Evolutionary conservation across 305 asterid species (phyloP), one percentile per base, ranked within the genome.

Genomic region (Plantago coronopus): DNA sequence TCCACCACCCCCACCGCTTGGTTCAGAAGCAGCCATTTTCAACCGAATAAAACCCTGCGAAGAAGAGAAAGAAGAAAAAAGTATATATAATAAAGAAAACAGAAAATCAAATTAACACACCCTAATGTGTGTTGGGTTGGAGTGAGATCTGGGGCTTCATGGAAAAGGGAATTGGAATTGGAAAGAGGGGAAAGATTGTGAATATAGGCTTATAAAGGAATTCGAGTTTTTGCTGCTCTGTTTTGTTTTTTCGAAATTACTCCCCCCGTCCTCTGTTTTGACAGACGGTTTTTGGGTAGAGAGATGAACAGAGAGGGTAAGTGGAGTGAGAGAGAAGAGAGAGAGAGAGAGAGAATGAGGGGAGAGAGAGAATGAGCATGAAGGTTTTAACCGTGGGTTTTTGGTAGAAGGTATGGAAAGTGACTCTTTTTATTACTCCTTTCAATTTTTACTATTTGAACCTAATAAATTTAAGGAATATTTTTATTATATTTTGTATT

Each of bases 21-120:
- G 78, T 69, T 77, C 88, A n/a, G 80, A 84, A 59, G 87, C 95
- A 34, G 40, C 98, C 88, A 85, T 78, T n/a, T 12, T 11, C 11
- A 17, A 59, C 2, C 17, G 12, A 50, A 62, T 55, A 34, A 44
- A 63, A 58, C n/a, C n/a, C n/a, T n/a, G n/a, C n/a, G n/a, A n/a
- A n/a, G n/a, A n/a, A n/a, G n/a, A 43, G 21, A 57, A 31, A 46
- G 71, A 46, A 21, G 40, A 70, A 61, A 48, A 37, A n/a, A n/a
- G n/a, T n/a, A n/a, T n/a, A n/a, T n/a, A n/a, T 62, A 62, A 57
- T 8, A 71, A 16, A 59, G 59, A 42, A 56, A 50, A 66, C 57
- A 54, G 29, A n/a, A 21, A 3, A 25, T 25, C 25, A 18, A 57
- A 34, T 11, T 4, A 59, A 68, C 54, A 47, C 18, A 40, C 62